Evolutionary conservation across 1,284 basidiomycete genomes (phyloP), one percentile per base, ranked within the genome.

Genomic region (Meripilus lineatus): DNA sequence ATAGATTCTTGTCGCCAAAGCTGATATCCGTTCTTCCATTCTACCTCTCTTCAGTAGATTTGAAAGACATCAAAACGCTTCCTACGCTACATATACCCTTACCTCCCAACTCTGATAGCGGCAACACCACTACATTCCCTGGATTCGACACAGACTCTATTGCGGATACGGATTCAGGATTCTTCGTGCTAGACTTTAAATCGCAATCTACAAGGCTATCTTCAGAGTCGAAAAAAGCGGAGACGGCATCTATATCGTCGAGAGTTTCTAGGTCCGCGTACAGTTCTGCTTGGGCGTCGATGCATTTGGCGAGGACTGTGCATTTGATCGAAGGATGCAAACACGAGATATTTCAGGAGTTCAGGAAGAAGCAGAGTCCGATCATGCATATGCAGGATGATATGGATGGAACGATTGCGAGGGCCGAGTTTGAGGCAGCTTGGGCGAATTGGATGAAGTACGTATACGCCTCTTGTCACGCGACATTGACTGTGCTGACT

Each of bases 391-490:
- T n/a, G 35, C 49, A 52, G 5, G 42, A 37, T 20, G 33, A 43
- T 8, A 37, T 44, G 5, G 40, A 40, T 13, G 20, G 47, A 44
- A 52, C 57, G 40, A 62, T 67, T n/a, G 58, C 70, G 15, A 69
- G 76, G 6, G 75, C 77, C 46, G 74, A 79, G 44, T 88, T 88
- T 46, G 82, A 85, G 35, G 61, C 65, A 1, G 75, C 76, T 32
- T 87, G 85, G 81, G 58, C 63, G 10, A 77, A 77, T 44, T 88
- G 84, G 85, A 71, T 79, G 61, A 74, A 70, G 85, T 87, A 42
- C 53, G 80, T 49, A 14, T 35, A 10, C 38, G 11, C 17, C 26
- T 43, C 17, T 40, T 21, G 14, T 21, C 6, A 5, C 28, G 40
- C 36, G 21, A n/a, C n/a, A n/a, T n/a, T n/a, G n/a, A n/a, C n/a